These are phyloP conservation scores for Recurvomyces mirabilis DNA, from an alignment of 495 filamentous ascomycete species.

Conservation along the genomic window DNA sequence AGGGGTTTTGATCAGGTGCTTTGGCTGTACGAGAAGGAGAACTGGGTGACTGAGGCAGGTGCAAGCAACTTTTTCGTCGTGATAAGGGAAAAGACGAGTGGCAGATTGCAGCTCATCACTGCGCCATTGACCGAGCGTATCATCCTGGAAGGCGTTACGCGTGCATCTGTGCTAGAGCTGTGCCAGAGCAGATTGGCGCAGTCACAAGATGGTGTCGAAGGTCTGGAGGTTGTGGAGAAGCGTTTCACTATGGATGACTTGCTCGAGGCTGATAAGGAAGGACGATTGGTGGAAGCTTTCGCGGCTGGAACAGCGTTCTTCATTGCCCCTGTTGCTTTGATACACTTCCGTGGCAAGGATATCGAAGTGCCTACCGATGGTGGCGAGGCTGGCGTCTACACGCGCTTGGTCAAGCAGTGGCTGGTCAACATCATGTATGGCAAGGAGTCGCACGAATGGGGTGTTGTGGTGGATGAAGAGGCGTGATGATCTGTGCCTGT, in stretches of 20 bases:
- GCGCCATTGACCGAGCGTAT: slow-evolving; percentile 69
- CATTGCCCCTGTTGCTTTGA: slow-evolving; percentile 59
- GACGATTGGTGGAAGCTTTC: slow-evolving; percentile 72
- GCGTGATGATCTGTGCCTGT: neutral
- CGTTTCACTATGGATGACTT: slow-evolving; percentile 73
- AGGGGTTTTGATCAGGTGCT: slow-evolving; percentile 76
- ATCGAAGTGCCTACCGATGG: slow-evolving; percentile 52
- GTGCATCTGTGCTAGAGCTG: slow-evolving; percentile 63
- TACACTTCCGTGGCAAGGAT: slow-evolving; percentile 61
- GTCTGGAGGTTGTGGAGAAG: slow-evolving; percentile 64
- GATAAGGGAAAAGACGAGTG: slow-evolving; percentile 55
- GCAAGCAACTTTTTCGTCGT: slow-evolving; percentile 86
- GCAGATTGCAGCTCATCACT: slow-evolving; percentile 64
- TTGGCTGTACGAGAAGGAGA: slow-evolving; percentile 73
- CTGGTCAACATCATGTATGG: slow-evolving; percentile 80
- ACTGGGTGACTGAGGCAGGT: slow-evolving; percentile 80
- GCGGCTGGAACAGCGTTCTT: slow-evolving; percentile 86
- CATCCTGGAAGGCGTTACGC: slow-evolving; percentile 76
- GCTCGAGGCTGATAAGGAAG: slow-evolving; percentile 58
- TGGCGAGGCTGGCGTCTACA: slow-evolving; percentile 51
- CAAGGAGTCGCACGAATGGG: slow-evolving; percentile 68
- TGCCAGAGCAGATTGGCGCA: slow-evolving; percentile 46
- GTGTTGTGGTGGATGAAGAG: slow-evolving; percentile 45
- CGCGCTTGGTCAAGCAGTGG: slow-evolving; percentile 63
- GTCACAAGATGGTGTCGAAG: slow-evolving; percentile 34